These are phyloP conservation scores for Lasiosphaeria ovina DNA, from an alignment of 495 filamentous ascomycete species.

Conservation along the genomic window DNA sequence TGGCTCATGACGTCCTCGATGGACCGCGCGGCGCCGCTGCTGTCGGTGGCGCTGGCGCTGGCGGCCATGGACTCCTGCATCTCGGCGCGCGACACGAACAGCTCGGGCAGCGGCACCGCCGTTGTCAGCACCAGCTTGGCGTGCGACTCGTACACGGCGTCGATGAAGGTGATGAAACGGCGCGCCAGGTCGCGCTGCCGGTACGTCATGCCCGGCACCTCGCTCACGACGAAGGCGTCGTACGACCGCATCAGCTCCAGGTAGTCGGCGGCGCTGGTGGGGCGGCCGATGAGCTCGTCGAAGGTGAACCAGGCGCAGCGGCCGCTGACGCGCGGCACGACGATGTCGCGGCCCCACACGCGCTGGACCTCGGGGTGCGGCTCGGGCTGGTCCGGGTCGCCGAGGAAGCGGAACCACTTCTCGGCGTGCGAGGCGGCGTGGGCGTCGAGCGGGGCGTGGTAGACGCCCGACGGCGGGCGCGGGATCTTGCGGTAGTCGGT, in stretches of 20 bases:
- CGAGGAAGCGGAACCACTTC: constrained; percentile 92
- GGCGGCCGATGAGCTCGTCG: constrained; percentile 79
- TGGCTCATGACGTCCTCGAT: constrained; percentile 80
- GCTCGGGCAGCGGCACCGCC: constrained; percentile 74
- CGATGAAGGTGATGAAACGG: constrained; percentile 95
- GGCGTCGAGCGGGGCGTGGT: constrained; percentile 75
- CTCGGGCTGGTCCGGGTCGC: constrained; percentile 73
- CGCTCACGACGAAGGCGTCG: constrained; percentile 85
- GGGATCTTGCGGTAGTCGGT: constrained; percentile 98
- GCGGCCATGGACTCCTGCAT: constrained; percentile 51
- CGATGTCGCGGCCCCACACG: constrained; percentile 92
- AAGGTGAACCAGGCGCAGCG: constrained; percentile 87
- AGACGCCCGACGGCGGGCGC: constrained; percentile 88
- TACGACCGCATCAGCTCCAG: constrained; percentile 89
- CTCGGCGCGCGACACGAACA: constrained; percentile 86
- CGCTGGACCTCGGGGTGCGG: constrained; percentile 73
- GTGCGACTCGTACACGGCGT: constrained; percentile 82
- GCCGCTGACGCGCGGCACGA: constrained; percentile 84
- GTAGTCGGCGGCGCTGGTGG: constrained; percentile 91
- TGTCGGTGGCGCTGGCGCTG: constrained; percentile 42
- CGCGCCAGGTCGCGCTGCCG: constrained; percentile 83
- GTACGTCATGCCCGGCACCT: constrained; percentile 87
- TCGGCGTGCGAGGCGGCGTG: constrained; percentile 78
- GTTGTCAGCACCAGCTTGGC: constrained; percentile 95
- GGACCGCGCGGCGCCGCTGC: constrained; percentile 47